Evolutionary conservation across 2,329 filamentous ascomycete genomes (phyloP).

Genomic region (Pleochaeta shiraiana): DNA sequence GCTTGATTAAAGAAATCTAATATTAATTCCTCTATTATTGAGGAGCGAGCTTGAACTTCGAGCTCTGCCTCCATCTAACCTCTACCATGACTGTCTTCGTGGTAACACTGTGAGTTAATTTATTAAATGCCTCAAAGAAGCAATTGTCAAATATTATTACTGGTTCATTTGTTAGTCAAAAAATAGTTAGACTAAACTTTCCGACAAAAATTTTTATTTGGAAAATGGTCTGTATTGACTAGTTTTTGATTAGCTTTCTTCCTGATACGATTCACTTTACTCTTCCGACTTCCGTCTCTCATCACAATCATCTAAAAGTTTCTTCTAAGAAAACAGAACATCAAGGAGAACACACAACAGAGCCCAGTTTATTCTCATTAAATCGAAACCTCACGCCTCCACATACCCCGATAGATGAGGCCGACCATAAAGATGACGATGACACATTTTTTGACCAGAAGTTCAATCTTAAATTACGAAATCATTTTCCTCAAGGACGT

Average conservation of each 20-base stretch:
- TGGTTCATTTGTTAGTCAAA: not conserved
- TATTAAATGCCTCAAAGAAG: too few species aligned
- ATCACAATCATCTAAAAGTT: conserved; percentile 10
- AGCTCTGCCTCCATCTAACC: too few species aligned
- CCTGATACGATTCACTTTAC: conserved; percentile 86
- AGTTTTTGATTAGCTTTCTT: conserved; percentile 44
- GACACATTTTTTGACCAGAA: conserved; percentile 34
- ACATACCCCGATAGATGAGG: conserved; percentile 19
- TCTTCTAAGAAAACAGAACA: conserved; percentile 18
- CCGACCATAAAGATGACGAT: conserved; percentile 22
- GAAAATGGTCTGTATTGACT: not conserved
- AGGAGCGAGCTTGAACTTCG: too few species aligned
- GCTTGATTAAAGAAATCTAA: too few species aligned
- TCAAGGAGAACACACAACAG: conserved; percentile 33
- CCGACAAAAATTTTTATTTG: not conserved
- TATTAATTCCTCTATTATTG: too few species aligned
- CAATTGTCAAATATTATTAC: too few species aligned
- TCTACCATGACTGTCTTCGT: conserved; percentile 34
- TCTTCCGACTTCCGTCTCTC: conserved; percentile 30
- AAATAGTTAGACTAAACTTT: not conserved
- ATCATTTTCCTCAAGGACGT: conserved; percentile 26
- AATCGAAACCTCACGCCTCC: conserved; percentile 17
- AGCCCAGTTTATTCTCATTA: conserved; percentile 19
- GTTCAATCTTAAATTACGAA: conserved; percentile 27
- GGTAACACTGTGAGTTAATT: conserved; percentile 30